These are phyloP conservation scores for Hortaea sp. DNA, from an alignment of 2,329 filamentous ascomycete species.

Conservation along the genomic window DNA sequence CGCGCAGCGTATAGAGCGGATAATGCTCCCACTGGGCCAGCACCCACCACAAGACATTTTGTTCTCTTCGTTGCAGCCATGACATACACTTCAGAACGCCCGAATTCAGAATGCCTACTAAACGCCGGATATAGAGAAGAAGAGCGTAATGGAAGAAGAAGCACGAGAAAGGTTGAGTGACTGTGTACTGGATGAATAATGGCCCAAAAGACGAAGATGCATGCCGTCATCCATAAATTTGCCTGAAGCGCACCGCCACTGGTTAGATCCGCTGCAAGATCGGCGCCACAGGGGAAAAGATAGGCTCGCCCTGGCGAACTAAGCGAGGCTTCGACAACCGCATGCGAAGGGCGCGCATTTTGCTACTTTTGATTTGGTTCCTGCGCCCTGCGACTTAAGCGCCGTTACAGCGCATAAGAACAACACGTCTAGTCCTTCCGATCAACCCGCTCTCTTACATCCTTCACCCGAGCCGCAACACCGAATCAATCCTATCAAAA, in stretches of 20 bases:
- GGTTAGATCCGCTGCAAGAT: background rate
- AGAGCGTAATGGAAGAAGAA: background rate
- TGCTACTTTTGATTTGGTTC: no score
- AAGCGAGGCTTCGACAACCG: no score
- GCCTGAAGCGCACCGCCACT: background rate
- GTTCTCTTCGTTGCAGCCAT: conserved; percentile 7
- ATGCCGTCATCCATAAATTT: background rate
- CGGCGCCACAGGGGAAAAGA: no score
- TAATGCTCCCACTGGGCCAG: conserved; percentile 84
- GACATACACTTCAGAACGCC: background rate
- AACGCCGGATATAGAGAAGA: no score
- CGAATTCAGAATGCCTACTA: background rate
- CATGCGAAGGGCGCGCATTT: no score
- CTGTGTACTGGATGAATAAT: background rate
- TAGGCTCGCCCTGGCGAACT: no score
- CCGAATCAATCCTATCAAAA: background rate
- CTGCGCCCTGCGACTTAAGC: no score
- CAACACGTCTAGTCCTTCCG: no score
- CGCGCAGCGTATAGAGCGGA: conserved; percentile 87
- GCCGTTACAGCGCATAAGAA: no score
- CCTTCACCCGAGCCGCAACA: no score
- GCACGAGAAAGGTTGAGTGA: background rate
- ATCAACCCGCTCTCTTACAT: no score
- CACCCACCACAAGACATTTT: conserved; percentile 64
- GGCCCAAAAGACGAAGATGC: no score